Conservation (phyloP, 2,329 filamentous ascomycete genomes). For the Orbilia oligospora region DNA sequence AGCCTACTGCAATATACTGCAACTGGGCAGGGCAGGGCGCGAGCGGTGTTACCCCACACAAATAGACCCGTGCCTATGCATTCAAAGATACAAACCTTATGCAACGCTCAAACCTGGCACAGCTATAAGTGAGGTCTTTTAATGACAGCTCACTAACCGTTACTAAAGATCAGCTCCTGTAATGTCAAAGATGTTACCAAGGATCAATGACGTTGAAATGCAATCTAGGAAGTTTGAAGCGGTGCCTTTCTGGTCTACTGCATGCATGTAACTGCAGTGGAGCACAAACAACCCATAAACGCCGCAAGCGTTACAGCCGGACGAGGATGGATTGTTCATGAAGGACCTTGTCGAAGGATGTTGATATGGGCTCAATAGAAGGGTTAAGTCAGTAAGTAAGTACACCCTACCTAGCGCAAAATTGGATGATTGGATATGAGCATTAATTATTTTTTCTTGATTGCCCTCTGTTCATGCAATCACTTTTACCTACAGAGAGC, state of each 20-base stretch:
- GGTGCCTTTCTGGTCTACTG: background rate
- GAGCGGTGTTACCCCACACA: conserved; percentile 15
- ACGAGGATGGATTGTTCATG: background rate
- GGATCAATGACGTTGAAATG: conserved; percentile 6
- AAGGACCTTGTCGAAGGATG: background rate
- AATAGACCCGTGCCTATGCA: conserved; percentile 1
- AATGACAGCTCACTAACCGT: conserved; percentile 3
- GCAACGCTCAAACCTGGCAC: conserved; percentile 15
- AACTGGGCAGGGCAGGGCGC: background rate
- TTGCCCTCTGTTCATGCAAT: background rate
- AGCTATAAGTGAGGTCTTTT: conserved; percentile 5
- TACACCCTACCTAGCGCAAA: background rate
- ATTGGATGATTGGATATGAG: conserved; percentile 7
- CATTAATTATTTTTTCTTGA: too few species aligned
- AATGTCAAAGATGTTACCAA: conserved; percentile 5
- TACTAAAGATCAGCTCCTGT: background rate
- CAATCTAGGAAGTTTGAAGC: conserved; percentile 9
- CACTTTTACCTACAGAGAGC: background rate
- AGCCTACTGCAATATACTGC: background rate
- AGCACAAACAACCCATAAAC: background rate
- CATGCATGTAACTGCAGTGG: background rate
- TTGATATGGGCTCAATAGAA: background rate
- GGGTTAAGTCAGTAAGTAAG: too few species aligned
- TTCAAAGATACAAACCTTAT: conserved; percentile 17
- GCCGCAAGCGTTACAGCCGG: conserved; percentile 19